A percentile compares a stretch with the other conserved stretches of the same genome.
phyloP scores from a whole-genome alignment of 768 basidiomycete genomes.

The Amanita muscaria region DNA sequence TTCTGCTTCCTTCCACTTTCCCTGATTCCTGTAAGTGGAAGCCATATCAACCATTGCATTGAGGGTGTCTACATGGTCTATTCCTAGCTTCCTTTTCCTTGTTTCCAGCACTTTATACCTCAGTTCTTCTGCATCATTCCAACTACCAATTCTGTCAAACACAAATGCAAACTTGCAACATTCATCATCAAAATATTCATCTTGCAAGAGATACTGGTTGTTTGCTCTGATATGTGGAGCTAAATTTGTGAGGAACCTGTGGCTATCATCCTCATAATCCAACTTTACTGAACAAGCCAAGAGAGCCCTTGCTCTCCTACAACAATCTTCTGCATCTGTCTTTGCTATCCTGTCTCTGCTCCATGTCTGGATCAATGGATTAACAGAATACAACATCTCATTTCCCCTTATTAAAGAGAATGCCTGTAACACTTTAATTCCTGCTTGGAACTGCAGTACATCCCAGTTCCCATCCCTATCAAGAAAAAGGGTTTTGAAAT shows the following conservation, averaged over 20 bases:
- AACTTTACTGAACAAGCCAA: no score
- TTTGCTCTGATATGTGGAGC: conserved; percentile 7
- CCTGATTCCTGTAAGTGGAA: no score
- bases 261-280: not conserved
- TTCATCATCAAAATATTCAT: not conserved
- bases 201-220: not conserved
- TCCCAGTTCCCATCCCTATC: no score
- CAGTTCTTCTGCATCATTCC: no score
- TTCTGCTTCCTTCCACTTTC: no score
- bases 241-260: not conserved
- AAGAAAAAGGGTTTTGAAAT: conserved; percentile 12
- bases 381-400: no score
- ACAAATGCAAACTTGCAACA: not conserved
- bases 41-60: no score
- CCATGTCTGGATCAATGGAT: conserved; percentile 11
- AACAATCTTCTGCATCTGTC: not conserved
- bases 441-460: no score
- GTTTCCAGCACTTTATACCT: not conserved
- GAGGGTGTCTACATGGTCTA: conserved; percentile 2
- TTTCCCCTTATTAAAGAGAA: conserved; percentile 13
- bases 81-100: not conserved
- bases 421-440: conserved; percentile 12
- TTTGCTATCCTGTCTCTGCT: not conserved
- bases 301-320: not conserved
- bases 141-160: not conserved